Evolutionary conservation across 1,284 basidiomycete genomes (phyloP), one percentile per base, ranked within the genome.

Genomic region (Chalciporus sp.): DNA sequence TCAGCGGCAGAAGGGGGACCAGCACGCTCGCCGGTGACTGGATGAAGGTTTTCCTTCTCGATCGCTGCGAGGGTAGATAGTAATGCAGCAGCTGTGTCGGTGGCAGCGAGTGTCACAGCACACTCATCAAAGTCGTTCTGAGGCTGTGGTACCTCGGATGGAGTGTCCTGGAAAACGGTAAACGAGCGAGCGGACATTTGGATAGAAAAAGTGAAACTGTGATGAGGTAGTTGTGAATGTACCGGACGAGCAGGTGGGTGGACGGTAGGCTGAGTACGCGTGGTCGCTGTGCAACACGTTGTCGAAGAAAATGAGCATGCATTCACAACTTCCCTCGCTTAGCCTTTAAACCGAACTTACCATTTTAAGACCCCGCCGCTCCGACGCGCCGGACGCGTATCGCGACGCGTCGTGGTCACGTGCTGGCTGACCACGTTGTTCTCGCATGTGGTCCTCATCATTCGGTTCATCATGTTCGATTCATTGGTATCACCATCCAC

Each of bases 1-100:
- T 72, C 68, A 35, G 64, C 66, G 19, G 63, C 68, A 0, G 63
- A 53, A 9, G 69, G 60, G n/a, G 76, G 61, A 33, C 72, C 75
- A 3, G 82, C 69, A 39, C 79, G 81, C 58, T 81, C 77, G 10
- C 88, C 88, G 7, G 89, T 90, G 58, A 86, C 55, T 37, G 88
- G 88, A 66, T 90, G 77, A 45, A 85, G 74, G 65, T 91, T 91
- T 71, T 91, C 88, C 75, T 91, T 91, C 74, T 90, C 86, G 53
- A 72, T 68, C 20, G 72, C 64, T 28, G 73, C 71, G 28, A 73
- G 67, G 0, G 74, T 67, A 41, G 70, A 68, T 50, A 71, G 47
- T 2, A 68, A 60, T 56, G 73, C 72, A 57, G 69, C 62, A 46
- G 68, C 54, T 52, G 69, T 53, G 55, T 74, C 74, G 58, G 75